Conservation (phyloP, 441 rosid species). For the Aquilaria agallochum region DNA sequence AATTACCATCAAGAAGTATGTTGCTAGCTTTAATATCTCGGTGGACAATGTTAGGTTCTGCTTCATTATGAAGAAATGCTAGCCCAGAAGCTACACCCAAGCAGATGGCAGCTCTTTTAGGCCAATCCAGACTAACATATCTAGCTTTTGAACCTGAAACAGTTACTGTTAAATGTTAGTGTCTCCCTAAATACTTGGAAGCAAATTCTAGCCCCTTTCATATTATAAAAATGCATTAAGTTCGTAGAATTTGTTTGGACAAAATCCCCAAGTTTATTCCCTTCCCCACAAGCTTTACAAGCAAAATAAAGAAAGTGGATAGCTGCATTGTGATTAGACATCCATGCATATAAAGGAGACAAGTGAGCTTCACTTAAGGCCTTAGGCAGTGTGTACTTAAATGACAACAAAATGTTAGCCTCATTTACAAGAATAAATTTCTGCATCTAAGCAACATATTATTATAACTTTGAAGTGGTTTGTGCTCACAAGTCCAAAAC, state of each 20-base stretch:
- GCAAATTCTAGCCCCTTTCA: neutral
- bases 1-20: conserved; percentile 55
- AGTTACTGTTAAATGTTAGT: conserved; percentile 28
- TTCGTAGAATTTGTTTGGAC: conserved; percentile 16
- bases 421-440: neutral
- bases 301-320: too few relatives aligned
- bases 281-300: conserved; percentile 2
- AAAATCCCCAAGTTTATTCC: conserved; percentile 69
- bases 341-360: too few relatives aligned
- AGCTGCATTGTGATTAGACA: too few relatives aligned
- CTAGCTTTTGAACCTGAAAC: conserved; percentile 55
- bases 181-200: conserved; percentile 5
- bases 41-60: conserved; percentile 62
- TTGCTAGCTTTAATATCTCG: conserved; percentile 81
- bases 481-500: too few relatives aligned
- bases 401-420: neutral
- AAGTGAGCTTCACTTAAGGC: too few relatives aligned
- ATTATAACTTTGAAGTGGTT: too few relatives aligned
- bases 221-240: neutral
- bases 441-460: too few relatives aligned
- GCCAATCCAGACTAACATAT: conserved; percentile 49
- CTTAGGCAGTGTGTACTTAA: too few relatives aligned
- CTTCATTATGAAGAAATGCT: conserved; percentile 56
- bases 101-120: conserved; percentile 58
- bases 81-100: conserved; percentile 68